Percentiles rank a stretch among this genome's conserved stretches.
phyloP scores from a whole-genome alignment of 2,329 filamentous ascomycete species.

The Ascochyta clinopodiicola region DNA sequence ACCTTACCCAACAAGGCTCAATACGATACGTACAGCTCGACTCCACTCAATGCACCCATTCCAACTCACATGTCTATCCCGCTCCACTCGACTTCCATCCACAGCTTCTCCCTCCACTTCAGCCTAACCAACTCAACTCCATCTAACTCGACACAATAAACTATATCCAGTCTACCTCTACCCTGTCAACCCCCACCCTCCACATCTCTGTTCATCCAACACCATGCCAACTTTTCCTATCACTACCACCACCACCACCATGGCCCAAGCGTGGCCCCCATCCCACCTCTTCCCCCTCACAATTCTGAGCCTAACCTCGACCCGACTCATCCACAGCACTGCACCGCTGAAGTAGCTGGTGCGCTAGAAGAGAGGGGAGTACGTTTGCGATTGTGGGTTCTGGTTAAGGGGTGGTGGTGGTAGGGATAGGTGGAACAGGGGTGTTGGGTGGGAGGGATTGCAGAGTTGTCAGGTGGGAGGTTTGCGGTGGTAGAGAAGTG shows the following conservation, averaged over 20 bases:
- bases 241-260: too few species aligned
- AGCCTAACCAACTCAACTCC: too few species aligned
- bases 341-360: neutral
- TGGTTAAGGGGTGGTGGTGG: conserved; percentile 1
- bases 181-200: neutral
- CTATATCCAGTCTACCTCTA: neutral
- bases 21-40: too few species aligned
- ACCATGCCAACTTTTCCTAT: too few species aligned
- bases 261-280: too few species aligned
- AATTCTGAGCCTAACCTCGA: neutral
- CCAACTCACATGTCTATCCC: too few species aligned
- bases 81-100: too few species aligned
- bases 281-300: neutral
- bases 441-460: too few species aligned
- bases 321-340: conserved; percentile 2
- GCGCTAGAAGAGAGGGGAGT: neutral
- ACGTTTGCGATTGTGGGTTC: conserved; percentile 8
- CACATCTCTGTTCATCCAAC: neutral
- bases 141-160: neutral
- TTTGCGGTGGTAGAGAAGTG: too few species aligned
- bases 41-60: too few species aligned
- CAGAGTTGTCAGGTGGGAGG: too few species aligned
- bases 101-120: neutral
- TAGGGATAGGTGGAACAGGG: conserved; percentile 7
- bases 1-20: neutral